Base-by-base conservation (phyloP, 345 rosid species). In the Adansonia digitata region DNA sequence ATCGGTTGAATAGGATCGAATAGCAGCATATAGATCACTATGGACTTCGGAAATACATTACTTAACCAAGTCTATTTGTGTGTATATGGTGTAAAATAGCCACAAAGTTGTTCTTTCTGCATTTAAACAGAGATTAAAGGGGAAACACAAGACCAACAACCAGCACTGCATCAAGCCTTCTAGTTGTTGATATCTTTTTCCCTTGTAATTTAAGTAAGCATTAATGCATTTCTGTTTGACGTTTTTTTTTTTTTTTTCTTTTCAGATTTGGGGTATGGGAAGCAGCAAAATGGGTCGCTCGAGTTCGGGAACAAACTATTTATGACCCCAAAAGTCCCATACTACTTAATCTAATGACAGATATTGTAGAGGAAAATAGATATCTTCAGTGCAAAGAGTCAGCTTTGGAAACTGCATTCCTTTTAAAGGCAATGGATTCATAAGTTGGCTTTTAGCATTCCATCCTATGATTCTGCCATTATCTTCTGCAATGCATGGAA, bases 241-340 rank as follows among this genome's bases (percentile, higher is more conserved):
- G 1, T 13, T 20, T 15, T 49, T 69, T 42, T n/a, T n/a, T n/a
- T n/a, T n/a, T n/a, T n/a, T n/a, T n/a, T n/a, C 34, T 70, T 78
- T 65, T 75, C 90, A 92, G 98, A 73, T 93, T 93, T 82, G 98
- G 99, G 67, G 93, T 88, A 8, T 95, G 98, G 97, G 99, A 95
- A 84, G 90, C 97, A 7, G 96, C 93, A 18, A 93, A 94, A 81
- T 94, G 98, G 98, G 85, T 83, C 34, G 93, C 97, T 46, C 79
- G 88, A 80, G 98, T 87, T 29, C 94, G 99, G 14, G 96, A 93
- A 61, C 77, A 37, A 65, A 67, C 98, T 24, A 88, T 90, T 49
- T 83, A 87, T 56, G 88, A 90, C 76, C 95, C 94, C 0, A 78
- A 79, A 62, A 89, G 80, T 5, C 98, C 98, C 0, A 74, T 90